Evolutionary conservation across 2,329 filamentous ascomycete species (phyloP), one percentile per base, ranked within the genome.

Genomic region (Venturia effusa): DNA sequence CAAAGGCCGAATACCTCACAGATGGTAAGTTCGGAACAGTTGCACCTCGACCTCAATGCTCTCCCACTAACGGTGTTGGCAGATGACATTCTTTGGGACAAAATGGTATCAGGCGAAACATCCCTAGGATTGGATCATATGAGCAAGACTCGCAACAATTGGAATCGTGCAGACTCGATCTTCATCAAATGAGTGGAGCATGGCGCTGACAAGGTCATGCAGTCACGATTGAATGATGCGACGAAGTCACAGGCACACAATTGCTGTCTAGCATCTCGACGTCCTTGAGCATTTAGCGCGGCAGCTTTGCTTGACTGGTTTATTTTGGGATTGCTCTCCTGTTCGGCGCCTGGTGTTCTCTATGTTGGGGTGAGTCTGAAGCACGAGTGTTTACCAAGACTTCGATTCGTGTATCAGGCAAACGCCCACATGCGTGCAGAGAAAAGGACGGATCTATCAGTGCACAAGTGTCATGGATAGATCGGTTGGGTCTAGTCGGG

Each of bases 1-100:
- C 88, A 45, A 91, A 88, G 71, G 88, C 92, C 32, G 83, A 85
- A 66, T 95, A 95, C 77, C 80, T 99, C 59, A 86, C 88, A 68
- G 94, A 97, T 77, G 92, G 93, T 96, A 79, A 81, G 87, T 74
- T 17, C 27, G 13, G 45, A 32, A 27, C 30, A 17, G 11, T 24
- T 3, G n/a, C 48, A n/a, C 19, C 13, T 27, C 24, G 41, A 27
- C n/a, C 1, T 27, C 27, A 15, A 37, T 51, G 15, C 15, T 60
- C 27, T 61, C 40, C 54, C 32, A 61, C 65, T 67, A 61, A 72
- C 60, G 3, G 10, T n/a, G 48, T 61, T 5, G 10, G 27, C 68
- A 80, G 78, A 80, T 48, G 78, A 81, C 32, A 71, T 80, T 32
- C 68, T 80, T 2, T 77, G 74, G 65, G 77, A 81, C 51, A 75